Conservation (phyloP, 2,329 filamentous ascomycete species). For the Penicillium concentricum region DNA sequence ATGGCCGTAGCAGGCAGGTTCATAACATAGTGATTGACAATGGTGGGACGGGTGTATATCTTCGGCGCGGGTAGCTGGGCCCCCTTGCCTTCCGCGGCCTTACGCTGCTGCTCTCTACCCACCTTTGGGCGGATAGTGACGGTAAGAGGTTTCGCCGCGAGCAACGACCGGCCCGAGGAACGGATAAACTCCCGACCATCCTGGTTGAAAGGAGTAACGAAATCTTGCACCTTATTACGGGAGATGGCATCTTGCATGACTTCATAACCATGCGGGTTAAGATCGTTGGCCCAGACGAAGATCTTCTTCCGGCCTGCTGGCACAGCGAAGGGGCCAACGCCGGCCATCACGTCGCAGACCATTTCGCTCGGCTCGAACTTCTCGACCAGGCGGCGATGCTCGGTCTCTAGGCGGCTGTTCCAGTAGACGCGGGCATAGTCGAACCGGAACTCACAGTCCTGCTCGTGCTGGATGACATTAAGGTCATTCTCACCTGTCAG, state of each 20-base stretch:
- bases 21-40: slow-evolving; percentile 95
- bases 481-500: slow-evolving; percentile 78
- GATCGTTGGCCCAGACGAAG: slow-evolving; percentile 95
- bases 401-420: slow-evolving; percentile 88
- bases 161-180: slow-evolving; percentile 60
- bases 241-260: slow-evolving; percentile 68
- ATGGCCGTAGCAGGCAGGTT: slow-evolving; percentile 91
- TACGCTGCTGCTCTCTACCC: slow-evolving; percentile 23
- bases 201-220: slow-evolving; percentile 74
- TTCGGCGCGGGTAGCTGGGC: slow-evolving; percentile 25
- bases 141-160: slow-evolving; percentile 48
- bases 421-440: slow-evolving; percentile 97
- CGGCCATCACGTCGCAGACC: slow-evolving; percentile 95
- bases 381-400: slow-evolving; percentile 77
- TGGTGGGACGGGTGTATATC: slow-evolving; percentile 55
- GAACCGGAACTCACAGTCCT: slow-evolving; percentile 82
- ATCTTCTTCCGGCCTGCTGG: slow-evolving; percentile 86
- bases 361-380: slow-evolving; percentile 81
- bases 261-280: slow-evolving; percentile 84
- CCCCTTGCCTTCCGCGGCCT: slow-evolving; percentile 30
- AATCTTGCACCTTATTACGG: slow-evolving; percentile 76
- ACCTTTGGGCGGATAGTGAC: slow-evolving; percentile 52
- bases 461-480: slow-evolving; percentile 78
- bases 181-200: slow-evolving; percentile 82
- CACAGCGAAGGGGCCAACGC: slow-evolving; percentile 90